These are phyloP conservation scores for Apiotrichum brassicae DNA, from an alignment of 1,284 basidiomycete genomes.

Conservation along the genomic window DNA sequence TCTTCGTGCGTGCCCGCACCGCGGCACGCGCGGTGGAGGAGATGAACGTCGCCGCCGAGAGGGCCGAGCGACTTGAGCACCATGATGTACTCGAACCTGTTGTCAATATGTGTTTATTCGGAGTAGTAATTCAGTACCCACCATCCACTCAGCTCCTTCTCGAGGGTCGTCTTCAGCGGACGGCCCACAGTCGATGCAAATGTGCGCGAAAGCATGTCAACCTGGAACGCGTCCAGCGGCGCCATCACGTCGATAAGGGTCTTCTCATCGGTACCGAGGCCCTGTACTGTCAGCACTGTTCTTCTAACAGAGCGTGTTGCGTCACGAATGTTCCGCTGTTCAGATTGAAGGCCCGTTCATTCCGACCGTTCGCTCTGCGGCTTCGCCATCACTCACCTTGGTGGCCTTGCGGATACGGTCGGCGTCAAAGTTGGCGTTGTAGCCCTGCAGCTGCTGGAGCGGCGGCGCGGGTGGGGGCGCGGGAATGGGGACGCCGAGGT, in stretches of 20 bases:
- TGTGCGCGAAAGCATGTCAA: slow-evolving; percentile 41
- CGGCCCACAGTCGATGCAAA: slow-evolving; percentile 43
- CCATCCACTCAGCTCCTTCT: slow-evolving; percentile 47
- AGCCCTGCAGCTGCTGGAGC: slow-evolving; percentile 31
- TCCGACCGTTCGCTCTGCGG: too few relatives aligned
- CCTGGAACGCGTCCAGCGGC: slow-evolving; percentile 44
- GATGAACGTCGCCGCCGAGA: slow-evolving; percentile 40
- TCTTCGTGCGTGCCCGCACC: slow-evolving; percentile 47
- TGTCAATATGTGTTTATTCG: too few relatives aligned
- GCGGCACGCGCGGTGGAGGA: slow-evolving; percentile 41
- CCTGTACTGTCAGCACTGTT: slow-evolving; percentile 27
- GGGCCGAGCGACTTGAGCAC: slow-evolving; percentile 45
- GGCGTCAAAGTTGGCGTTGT: slow-evolving; percentile 45
- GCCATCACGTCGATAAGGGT: slow-evolving; percentile 40
- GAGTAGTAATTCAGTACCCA: slow-evolving; percentile 17
- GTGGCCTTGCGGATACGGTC: slow-evolving; percentile 46
- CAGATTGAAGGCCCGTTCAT: too few relatives aligned
- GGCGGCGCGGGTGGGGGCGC: slow-evolving; percentile 41
- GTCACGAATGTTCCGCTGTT: too few relatives aligned
- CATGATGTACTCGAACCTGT: slow-evolving; percentile 43
- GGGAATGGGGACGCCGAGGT: slow-evolving; percentile 41
- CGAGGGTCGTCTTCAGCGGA: slow-evolving; percentile 38
- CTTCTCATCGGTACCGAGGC: slow-evolving; percentile 46
- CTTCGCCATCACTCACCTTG: slow-evolving; percentile 41
- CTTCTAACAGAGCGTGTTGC: too few relatives aligned